Conservation (phyloP, 2,329 filamentous ascomycete species). For the Diplocarpon rosae region DNA sequence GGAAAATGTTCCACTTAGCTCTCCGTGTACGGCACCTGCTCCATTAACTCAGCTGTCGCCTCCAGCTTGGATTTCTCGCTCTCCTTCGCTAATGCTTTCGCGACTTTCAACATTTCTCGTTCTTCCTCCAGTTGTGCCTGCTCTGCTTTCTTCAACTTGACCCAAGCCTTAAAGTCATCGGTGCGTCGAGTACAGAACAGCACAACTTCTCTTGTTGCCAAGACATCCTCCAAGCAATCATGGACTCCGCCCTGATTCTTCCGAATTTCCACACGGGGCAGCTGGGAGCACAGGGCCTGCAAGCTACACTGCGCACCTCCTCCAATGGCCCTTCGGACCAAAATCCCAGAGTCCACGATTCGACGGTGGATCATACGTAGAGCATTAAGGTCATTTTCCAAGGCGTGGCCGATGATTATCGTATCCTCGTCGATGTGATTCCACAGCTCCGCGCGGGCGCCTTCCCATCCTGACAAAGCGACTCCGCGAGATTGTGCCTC, state of each 20-base stretch:
- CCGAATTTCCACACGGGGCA: constrained; percentile 31
- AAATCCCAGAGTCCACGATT: constrained; percentile 35
- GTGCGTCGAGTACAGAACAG: constrained; percentile 35
- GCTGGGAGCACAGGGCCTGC: constrained; percentile 27
- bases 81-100: not conserved
- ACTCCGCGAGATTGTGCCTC: constrained; percentile 25
- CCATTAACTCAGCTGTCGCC: not conserved
- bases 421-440: constrained; percentile 33
- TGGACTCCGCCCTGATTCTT: constrained; percentile 30
- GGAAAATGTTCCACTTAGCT: not conserved
- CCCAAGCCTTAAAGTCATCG: constrained; percentile 29
- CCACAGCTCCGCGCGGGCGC: constrained; percentile 34
- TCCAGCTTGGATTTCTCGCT: too few relatives aligned
- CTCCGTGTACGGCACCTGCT: not conserved
- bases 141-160: constrained; percentile 15
- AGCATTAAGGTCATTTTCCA: constrained; percentile 34
- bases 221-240: constrained; percentile 38
- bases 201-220: constrained; percentile 37
- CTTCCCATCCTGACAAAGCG: constrained; percentile 32
- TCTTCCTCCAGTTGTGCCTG: constrained; percentile 7
- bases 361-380: constrained; percentile 33
- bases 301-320: constrained; percentile 28
- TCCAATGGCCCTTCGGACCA: constrained; percentile 29
- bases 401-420: constrained; percentile 37
- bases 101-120: not conserved